Evolutionary conservation across 371 early-diverging fungal species (phyloP).

Genomic region (Circinella minor): DNA sequence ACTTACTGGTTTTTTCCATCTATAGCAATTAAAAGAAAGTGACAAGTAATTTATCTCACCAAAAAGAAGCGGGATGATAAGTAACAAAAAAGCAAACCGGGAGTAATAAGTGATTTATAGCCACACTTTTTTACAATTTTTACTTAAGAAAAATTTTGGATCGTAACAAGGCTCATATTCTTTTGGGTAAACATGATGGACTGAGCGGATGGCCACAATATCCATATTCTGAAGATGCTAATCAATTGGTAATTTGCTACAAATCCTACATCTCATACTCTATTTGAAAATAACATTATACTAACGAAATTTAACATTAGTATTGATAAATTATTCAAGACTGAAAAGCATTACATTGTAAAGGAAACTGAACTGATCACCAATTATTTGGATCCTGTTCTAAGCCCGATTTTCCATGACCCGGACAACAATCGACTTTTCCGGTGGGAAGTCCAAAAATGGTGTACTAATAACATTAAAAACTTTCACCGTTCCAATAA

Average conservation of each 20-base stretch:
- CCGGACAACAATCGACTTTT: constrained; percentile 3
- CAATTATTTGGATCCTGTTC: constrained; percentile 13
- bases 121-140: too few relatives aligned
- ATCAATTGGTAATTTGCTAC: constrained; percentile 7
- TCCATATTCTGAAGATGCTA: not conserved
- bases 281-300: constrained; percentile 1
- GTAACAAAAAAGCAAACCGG: too few relatives aligned
- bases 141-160: not conserved
- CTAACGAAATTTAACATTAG: not conserved
- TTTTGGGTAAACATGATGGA: not conserved
- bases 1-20: not conserved
- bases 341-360: not conserved
- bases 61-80: too few relatives aligned
- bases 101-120: too few relatives aligned
- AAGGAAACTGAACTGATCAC: constrained; percentile 11
- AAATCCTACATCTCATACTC: not conserved
- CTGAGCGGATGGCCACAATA: not conserved
- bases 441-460: too few relatives aligned
- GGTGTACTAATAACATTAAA: too few relatives aligned
- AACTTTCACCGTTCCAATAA: too few relatives aligned
- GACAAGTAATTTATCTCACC: not conserved
- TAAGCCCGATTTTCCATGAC: constrained; percentile 11
- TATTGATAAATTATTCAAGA: constrained; percentile 2
- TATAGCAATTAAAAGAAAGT: constrained; percentile 4
- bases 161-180: not conserved